Evolutionary conservation across 164 flowering plant species (phyloP), one percentile per base, ranked within the genome.

Genomic region (Vitis amurensis): DNA sequence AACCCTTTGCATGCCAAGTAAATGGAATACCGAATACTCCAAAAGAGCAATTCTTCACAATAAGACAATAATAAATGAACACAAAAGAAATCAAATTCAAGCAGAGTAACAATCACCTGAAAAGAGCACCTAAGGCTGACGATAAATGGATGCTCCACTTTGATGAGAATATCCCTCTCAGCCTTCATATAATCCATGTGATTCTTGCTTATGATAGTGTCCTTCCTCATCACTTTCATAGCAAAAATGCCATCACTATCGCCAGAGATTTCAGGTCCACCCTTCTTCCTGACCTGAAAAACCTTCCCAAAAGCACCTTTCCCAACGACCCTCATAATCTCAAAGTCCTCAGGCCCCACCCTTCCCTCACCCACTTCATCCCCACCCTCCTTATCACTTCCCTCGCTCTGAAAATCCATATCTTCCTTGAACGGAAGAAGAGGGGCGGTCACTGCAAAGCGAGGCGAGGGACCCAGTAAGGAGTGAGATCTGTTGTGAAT

Each of bases 161-260:
- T 90, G n/a, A 97, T 91, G 17, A 92, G 86, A 71, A 94, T 94
- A 78, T 94, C 95, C 77, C 99, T 87, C 87, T 92, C 97, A 50
- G 97, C 96, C 67, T 80, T 92, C 99, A 92, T 94, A 71, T 94
- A 94, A 81, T 91, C 97, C 0, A 89, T 92, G 79, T 92, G 99
- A 67, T 94, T 94, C 84, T 89, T 94, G 84, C 90, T 89, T 8
- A 82, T 82, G 10, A 94, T 91, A 0, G 84, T 82, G 15, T 92
- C 97, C 68, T 94, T 94, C 78, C 88, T 88, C 97, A 94, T 92
- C 55, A 94, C 99, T 62, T 94, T 94, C 99, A 94, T 94, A 0
- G 99, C 99, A 50, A 72, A 87, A 29, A 93, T 81, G 77, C 89
- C 94, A 82, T 88, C 89, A 8, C 79, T 84, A 55, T 55, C 74